Evolutionary conservation across 2,329 filamentous ascomycete species (phyloP).

Genomic region (Colletotrichum sp.): DNA sequence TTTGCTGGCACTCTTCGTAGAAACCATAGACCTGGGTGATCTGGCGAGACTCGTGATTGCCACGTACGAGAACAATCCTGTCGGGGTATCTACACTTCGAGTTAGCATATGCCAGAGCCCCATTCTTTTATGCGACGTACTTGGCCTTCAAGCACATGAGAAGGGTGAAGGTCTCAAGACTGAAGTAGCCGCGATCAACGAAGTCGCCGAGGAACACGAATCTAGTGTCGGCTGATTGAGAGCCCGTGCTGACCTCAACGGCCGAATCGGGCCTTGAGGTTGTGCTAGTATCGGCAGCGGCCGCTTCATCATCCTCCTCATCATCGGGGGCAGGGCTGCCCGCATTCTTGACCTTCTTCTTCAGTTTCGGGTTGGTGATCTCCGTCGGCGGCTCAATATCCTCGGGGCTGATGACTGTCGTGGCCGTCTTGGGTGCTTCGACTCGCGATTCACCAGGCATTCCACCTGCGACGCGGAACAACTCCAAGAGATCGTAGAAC

Average conservation of each 20-base stretch:
- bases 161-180: slow-evolving; percentile 95
- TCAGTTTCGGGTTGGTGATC: slow-evolving; percentile 86
- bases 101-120: slow-evolving; percentile 24
- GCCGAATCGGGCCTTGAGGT: slow-evolving; percentile 36
- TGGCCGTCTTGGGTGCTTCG: slow-evolving; percentile 70
- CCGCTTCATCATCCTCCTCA: slow-evolving; percentile 53
- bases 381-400: slow-evolving; percentile 90
- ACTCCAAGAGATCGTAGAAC: slow-evolving; percentile 96
- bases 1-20: slow-evolving; percentile 97
- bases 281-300: slow-evolving; percentile 44
- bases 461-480: slow-evolving; percentile 94
- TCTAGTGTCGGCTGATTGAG: slow-evolving; percentile 58
- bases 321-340: slow-evolving; percentile 54
- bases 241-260: slow-evolving; percentile 36
- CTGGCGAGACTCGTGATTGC: slow-evolving; percentile 96
- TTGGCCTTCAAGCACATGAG: slow-evolving; percentile 91
- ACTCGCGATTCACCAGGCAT: slow-evolving; percentile 87
- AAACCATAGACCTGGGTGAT: slow-evolving; percentile 99
- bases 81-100: slow-evolving; percentile 76
- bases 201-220: slow-evolving; percentile 82
- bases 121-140: slow-evolving; percentile 39
- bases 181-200: slow-evolving; percentile 97
- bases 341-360: slow-evolving; percentile 79
- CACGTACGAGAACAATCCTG: slow-evolving; percentile 93
- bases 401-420: slow-evolving; percentile 82